phyloP scores from a whole-genome alignment of 1,284 basidiomycete species.

The Coniferiporia sulphurascens region DNA sequence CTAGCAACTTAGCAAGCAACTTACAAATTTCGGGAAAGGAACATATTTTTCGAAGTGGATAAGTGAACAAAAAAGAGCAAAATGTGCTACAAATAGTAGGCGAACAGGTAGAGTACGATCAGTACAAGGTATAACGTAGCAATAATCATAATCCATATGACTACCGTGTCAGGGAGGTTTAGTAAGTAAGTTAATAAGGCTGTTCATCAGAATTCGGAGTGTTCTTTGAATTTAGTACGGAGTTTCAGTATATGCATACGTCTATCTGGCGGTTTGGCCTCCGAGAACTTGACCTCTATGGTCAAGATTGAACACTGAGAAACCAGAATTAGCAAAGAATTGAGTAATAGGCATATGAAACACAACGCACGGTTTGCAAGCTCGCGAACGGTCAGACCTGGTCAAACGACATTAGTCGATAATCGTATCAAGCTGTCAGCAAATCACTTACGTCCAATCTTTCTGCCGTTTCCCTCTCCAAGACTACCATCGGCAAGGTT shows the following conservation, averaged over 20 bases:
- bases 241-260: not conserved
- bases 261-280: not conserved
- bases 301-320: constrained; percentile 43
- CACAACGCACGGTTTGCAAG: constrained; percentile 36
- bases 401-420: constrained; percentile 4
- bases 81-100: no score
- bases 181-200: no score
- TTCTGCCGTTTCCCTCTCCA: constrained; percentile 54
- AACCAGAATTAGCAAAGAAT: not conserved
- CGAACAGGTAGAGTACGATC: no score
- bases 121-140: not conserved
- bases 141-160: not conserved
- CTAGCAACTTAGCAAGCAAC: no score
- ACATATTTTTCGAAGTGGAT: no score
- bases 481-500: constrained; percentile 53
- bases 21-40: no score
- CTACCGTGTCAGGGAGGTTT: no score
- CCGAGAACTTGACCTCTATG: constrained; percentile 32
- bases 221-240: not conserved
- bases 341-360: constrained; percentile 18
- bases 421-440: constrained; percentile 20
- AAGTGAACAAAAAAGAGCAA: no score
- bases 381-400: constrained; percentile 41
- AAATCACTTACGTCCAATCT: constrained; percentile 45
- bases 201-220: not conserved